Conservation (phyloP, 2,329 filamentous ascomycete genomes). For the Penicillium freii region DNA sequence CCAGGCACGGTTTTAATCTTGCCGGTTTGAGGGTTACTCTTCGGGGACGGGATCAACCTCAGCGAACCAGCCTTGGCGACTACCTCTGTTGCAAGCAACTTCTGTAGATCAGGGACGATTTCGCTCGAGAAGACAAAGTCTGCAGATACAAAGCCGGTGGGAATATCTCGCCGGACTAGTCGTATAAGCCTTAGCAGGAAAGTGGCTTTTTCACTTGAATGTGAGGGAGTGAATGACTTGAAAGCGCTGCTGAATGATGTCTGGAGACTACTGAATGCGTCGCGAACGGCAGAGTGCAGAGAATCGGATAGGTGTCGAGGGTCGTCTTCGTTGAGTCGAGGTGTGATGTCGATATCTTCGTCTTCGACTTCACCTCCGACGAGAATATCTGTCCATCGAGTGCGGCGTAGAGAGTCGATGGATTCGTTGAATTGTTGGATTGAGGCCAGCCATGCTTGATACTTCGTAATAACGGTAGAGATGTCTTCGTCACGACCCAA, state of each 20-base stretch:
- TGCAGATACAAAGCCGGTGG: conserved; percentile 47
- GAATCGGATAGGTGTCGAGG: conserved; percentile 61
- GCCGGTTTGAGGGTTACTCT: conserved; percentile 19
- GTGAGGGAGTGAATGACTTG: conserved; percentile 47
- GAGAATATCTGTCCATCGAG: conserved; percentile 39
- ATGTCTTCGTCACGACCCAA: conserved; percentile 71
- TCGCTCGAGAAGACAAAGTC: conserved; percentile 55
- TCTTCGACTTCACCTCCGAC: conserved; percentile 44
- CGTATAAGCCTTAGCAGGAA: conserved; percentile 73
- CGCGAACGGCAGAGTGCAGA: conserved; percentile 56
- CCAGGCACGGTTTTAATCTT: conserved; percentile 56
- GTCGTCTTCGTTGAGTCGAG: conserved; percentile 68
- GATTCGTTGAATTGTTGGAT: conserved; percentile 53
- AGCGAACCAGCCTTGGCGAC: conserved; percentile 47
- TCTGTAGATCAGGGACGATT: conserved; percentile 64
- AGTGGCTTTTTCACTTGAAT: conserved; percentile 51
- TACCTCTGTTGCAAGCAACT: conserved; percentile 57
- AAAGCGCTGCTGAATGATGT: conserved; percentile 43
- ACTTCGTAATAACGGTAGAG: conserved; percentile 60
- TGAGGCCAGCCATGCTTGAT: conserved; percentile 70
- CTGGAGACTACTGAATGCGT: conserved; percentile 58
- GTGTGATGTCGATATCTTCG: conserved; percentile 33
- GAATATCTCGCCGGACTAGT: conserved; percentile 67
- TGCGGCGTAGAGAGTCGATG: conserved; percentile 36
- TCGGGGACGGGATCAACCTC: conserved; percentile 17